Conservation (phyloP, 2,329 filamentous ascomycete species). For the Zasmidium citrigriseum region DNA sequence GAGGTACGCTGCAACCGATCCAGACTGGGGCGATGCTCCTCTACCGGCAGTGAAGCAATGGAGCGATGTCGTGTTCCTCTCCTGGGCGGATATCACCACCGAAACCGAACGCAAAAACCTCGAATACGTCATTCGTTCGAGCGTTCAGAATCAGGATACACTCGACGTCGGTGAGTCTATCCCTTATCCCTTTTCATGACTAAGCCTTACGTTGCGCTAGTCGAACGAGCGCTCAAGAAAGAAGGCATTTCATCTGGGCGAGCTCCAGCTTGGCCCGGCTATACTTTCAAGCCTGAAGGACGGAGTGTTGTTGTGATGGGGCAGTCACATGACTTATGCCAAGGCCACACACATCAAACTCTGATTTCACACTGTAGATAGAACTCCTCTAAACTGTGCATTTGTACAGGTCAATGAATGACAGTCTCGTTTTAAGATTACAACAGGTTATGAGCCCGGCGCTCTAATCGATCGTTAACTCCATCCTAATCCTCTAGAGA, state of each 20-base stretch:
- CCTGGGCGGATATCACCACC: conserved; percentile 14
- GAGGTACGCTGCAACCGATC: background rate
- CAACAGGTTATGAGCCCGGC: too few species aligned
- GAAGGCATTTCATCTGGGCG: conserved; percentile 5
- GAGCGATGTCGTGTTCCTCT: conserved; percentile 15
- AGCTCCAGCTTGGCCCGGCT: conserved; percentile 16
- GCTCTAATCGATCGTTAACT: too few species aligned
- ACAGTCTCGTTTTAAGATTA: too few species aligned
- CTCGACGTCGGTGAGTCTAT: conserved; percentile 3
- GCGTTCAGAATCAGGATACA: conserved; percentile 14
- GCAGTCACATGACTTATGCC: too few species aligned
- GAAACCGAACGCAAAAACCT: conserved; percentile 2
- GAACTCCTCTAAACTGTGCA: too few species aligned
- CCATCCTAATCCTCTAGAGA: too few species aligned
- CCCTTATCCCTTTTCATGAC: too few species aligned
- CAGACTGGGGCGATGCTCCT: background rate
- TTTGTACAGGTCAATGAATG: too few species aligned
- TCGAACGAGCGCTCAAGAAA: conserved; percentile 15
- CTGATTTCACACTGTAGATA: too few species aligned
- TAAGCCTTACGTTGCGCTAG: background rate
- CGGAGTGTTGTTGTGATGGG: too few species aligned
- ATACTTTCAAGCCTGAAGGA: conserved; percentile 10
- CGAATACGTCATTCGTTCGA: conserved; percentile 9
- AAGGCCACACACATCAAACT: too few species aligned
- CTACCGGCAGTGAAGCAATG: conserved; percentile 9